Percentiles rank a stretch among this genome's conserved stretches.
These are phyloP conservation scores for Hydnomerulius pinastri DNA, from an alignment of 768 basidiomycete genomes.

Conservation along the genomic window DNA sequence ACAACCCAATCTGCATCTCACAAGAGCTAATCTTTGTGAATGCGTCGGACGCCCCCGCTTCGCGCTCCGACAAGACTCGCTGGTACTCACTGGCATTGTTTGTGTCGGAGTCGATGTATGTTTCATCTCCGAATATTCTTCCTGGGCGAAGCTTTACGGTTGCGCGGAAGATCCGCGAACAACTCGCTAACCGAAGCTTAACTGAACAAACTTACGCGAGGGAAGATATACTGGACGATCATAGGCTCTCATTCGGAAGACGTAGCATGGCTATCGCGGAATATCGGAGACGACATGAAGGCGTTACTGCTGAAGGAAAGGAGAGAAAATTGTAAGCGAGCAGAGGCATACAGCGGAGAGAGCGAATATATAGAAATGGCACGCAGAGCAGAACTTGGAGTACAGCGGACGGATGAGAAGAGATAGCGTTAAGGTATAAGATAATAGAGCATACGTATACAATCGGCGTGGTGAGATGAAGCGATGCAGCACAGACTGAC, in stretches of 20 bases:
- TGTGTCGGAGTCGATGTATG: slow-evolving; percentile 24
- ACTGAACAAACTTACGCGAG: slow-evolving; percentile 13
- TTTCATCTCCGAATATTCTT: slow-evolving; percentile 28
- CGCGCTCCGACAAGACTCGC: background rate
- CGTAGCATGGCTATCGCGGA: background rate
- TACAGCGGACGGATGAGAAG: slow-evolving; percentile 17
- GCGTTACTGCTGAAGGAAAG: slow-evolving; percentile 10
- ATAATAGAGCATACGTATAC: slow-evolving; percentile 31
- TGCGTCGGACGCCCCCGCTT: background rate
- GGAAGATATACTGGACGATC: too few species aligned
- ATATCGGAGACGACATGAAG: slow-evolving; percentile 6
- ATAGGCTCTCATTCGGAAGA: background rate
- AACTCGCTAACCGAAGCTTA: slow-evolving; percentile 11
- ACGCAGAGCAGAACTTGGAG: slow-evolving; percentile 10
- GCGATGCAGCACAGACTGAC: slow-evolving; percentile 7
- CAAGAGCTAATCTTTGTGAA: background rate
- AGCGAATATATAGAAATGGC: slow-evolving; percentile 7
- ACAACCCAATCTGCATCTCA: background rate
- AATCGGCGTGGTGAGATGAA: slow-evolving; percentile 20
- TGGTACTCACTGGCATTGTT: background rate
- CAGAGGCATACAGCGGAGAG: background rate
- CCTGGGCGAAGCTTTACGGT: slow-evolving; percentile 21
- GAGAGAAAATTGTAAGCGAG: background rate
- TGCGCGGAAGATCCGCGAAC: slow-evolving; percentile 29
- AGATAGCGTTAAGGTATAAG: slow-evolving; percentile 34